Evolutionary conservation across 192 early-diverging fungal genomes (phyloP).

Genomic region (Chytriomyces sp.): DNA sequence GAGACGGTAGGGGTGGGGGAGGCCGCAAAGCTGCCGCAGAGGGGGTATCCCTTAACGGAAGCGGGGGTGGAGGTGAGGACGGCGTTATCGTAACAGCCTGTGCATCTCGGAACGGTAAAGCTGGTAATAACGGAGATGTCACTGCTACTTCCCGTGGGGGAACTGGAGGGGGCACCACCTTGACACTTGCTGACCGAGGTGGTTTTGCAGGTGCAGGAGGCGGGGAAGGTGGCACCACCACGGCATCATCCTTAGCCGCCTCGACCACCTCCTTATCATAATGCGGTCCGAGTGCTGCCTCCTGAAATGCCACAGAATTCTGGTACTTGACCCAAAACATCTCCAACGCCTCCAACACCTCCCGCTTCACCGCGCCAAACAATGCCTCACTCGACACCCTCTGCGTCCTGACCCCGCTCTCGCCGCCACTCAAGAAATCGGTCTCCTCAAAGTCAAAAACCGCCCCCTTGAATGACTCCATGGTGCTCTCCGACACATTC

Average conservation of each 20-base stretch:
- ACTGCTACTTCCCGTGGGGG: too few relatives aligned
- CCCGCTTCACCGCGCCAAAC: background rate
- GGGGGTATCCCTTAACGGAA: background rate
- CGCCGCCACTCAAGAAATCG: background rate
- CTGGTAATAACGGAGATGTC: too few relatives aligned
- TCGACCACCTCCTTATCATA: too few relatives aligned
- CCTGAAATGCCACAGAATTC: background rate
- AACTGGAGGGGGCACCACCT: background rate
- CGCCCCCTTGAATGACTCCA: background rate
- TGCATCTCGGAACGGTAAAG: background rate
- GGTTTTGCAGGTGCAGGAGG: background rate
- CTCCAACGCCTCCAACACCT: background rate
- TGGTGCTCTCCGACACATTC: background rate
- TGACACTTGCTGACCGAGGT: background rate
- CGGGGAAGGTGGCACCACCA: background rate
- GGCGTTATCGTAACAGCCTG: too few relatives aligned
- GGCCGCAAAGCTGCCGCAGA: background rate
- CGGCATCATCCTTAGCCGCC: background rate
- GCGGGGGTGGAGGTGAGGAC: too few relatives aligned
- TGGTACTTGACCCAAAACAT: background rate
- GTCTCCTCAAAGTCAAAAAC: background rate
- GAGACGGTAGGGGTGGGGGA: constrained; percentile 19
- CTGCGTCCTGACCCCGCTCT: background rate
- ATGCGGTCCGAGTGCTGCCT: too few relatives aligned
- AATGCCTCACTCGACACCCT: too few relatives aligned